Evolutionary conservation across 2,329 filamentous ascomycete genomes (phyloP), one percentile per base, ranked within the genome.

Genomic region (Alternaria sp.): DNA sequence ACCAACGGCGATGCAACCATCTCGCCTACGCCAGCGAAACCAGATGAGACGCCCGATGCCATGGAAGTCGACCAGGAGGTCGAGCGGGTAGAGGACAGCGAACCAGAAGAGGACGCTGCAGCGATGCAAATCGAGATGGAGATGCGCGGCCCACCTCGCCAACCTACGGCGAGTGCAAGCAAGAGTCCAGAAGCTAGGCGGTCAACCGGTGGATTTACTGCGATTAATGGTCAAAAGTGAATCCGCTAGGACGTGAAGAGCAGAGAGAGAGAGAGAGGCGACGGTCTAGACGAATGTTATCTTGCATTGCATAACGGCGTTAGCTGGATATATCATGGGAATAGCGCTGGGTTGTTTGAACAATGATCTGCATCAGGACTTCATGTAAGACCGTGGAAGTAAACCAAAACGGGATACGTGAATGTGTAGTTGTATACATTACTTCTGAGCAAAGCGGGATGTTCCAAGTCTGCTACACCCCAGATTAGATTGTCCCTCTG

Each of bases 61-160:
- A 65, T 65, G 63, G 63, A 65, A 0, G 49, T 65, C 11, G 63
- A 65, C 14, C 43, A 57, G 12, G 51, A 55, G 25, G 54, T 43
- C 30, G 54, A 67, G 18, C 58, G 54, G 14, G 64, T 65, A 0
- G 64, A 67, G 10, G 70, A 72, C 2, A 72, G 67, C 53, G 73
- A 74, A 9, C 59, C 67, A 16, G 74, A 74, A 34, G 60, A 73
- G 20, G 76, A 77, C 49, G 65, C 67, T 1, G 74, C 74, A 20
- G 75, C 76, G 0, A 77, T 77, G 74, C 76, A 78, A 59, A 69
- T 79, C n/a, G 75, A 79, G 64, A 78, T 79, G 74, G 76, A 79
- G 62, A 79, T 79, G 76, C 69, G 75, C 5, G 75, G 76, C 4
- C 72, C 73, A 56, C 64, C 62, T 28, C 59, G 53, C 2, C 56